phyloP scores from a whole-genome alignment of 2,329 filamentous ascomycete species.

The Aspergillus chevalieri region DNA sequence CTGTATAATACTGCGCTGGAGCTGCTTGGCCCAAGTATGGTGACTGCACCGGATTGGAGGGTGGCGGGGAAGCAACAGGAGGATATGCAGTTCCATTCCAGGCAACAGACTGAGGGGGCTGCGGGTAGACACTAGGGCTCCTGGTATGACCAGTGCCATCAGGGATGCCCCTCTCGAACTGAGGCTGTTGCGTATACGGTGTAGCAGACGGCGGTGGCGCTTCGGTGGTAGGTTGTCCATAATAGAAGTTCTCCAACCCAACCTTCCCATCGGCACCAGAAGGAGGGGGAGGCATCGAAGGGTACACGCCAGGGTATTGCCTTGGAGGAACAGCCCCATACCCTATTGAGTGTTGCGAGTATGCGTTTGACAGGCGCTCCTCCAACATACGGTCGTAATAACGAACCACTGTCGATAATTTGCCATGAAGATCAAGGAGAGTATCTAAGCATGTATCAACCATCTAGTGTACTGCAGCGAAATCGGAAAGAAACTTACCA shows the following conservation, averaged over 20 bases:
- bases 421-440: conserved; percentile 86
- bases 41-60: conserved; percentile 10
- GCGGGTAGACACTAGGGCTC: conserved; percentile 17
- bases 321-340: conserved; percentile 48
- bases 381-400: conserved; percentile 99
- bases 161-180: conserved; percentile 16
- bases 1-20: conserved; percentile 14
- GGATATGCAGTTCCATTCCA: conserved; percentile 18
- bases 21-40: conserved; percentile 10
- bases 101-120: conserved; percentile 9
- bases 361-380: conserved; percentile 86
- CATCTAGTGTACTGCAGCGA: background rate
- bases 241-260: conserved; percentile 76
- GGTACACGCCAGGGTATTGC: conserved; percentile 60
- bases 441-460: conserved; percentile 57
- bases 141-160: conserved; percentile 9
- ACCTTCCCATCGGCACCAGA: conserved; percentile 39
- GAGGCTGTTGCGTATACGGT: conserved; percentile 42
- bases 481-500: conserved; percentile 51
- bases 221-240: conserved; percentile 52
- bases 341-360: conserved; percentile 69
- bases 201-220: conserved; percentile 47
- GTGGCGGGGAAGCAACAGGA: conserved; percentile 16
- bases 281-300: conserved; percentile 55
- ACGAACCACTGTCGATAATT: conserved; percentile 88